Percentiles rank a stretch among this genome's conserved stretches.
phyloP scores from a whole-genome alignment of 495 filamentous ascomycete genomes.

The Aspergillus ostianus region DNA sequence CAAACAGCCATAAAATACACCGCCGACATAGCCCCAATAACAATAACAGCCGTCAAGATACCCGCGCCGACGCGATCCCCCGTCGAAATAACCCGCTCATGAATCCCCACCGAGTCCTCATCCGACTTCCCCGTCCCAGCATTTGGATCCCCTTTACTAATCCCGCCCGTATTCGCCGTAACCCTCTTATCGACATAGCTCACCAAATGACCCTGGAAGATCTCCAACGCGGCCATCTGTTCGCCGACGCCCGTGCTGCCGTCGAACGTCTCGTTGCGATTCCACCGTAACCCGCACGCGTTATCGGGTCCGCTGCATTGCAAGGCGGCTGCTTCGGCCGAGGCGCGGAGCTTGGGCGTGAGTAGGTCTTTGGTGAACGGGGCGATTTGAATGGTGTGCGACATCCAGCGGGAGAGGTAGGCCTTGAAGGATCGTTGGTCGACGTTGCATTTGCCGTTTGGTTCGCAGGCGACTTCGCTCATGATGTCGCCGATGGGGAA shows the following conservation, averaged over 20 bases:
- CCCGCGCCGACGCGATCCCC: conserved; percentile 60
- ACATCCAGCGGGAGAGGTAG: conserved; percentile 74
- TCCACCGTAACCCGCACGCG: conserved; percentile 67
- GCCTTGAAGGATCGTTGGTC: conserved; percentile 81
- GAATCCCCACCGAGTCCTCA: conserved; percentile 10
- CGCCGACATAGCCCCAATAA: conserved; percentile 38
- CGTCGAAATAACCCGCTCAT: conserved; percentile 34
- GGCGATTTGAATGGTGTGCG: conserved; percentile 58
- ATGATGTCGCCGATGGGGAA: conserved; percentile 48
- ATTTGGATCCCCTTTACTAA: conserved; percentile 61
- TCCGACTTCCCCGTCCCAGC: conserved; percentile 42
- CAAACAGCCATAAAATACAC: conserved; percentile 40
- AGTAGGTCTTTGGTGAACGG: conserved; percentile 60
- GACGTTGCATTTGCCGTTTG: conserved; percentile 53
- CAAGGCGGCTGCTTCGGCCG: conserved; percentile 61
- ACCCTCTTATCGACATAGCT: conserved; percentile 42
- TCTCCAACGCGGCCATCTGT: conserved; percentile 65
- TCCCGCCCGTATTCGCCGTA: conserved; percentile 62
- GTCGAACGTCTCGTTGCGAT: conserved; percentile 40
- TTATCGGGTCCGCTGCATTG: conserved; percentile 60
- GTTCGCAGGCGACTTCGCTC: conserved; percentile 59
- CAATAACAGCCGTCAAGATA: conserved; percentile 53
- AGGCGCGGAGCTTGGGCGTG: conserved; percentile 57
- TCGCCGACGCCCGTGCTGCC: conserved; percentile 57
- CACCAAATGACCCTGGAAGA: conserved; percentile 59